Conservation (phyloP, 495 filamentous ascomycete genomes). For the Penicillium ochrochloron region DNA sequence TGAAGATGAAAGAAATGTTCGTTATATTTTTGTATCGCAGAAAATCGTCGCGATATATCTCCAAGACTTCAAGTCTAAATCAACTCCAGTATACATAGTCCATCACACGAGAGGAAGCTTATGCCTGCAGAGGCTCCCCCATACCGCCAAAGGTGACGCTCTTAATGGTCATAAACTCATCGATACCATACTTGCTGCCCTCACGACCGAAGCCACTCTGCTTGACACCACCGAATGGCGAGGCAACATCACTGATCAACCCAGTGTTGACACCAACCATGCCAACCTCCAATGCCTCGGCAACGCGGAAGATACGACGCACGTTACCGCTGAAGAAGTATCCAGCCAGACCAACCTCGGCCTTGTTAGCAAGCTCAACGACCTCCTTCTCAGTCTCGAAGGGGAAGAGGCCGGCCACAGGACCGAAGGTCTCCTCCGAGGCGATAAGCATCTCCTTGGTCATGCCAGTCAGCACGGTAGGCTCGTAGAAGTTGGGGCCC, state of each 20-base stretch:
- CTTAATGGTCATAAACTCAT: constrained; percentile 87
- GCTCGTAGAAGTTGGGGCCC: constrained; percentile 80
- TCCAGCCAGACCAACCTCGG: constrained; percentile 80
- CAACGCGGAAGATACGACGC: constrained; percentile 71
- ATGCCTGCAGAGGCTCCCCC: constrained; percentile 57
- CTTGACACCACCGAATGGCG: constrained; percentile 94
- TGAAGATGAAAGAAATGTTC: neutral
- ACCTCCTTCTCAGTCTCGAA: constrained; percentile 87
- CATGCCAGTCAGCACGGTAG: constrained; percentile 83
- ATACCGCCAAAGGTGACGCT: constrained; percentile 84
- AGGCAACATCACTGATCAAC: constrained; percentile 77
- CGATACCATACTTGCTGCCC: constrained; percentile 88
- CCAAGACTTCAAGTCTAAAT: neutral
- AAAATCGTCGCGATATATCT: neutral
- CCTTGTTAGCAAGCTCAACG: constrained; percentile 73
- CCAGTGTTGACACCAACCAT: constrained; percentile 92
- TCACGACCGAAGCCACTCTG: constrained; percentile 90
- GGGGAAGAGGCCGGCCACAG: constrained; percentile 80
- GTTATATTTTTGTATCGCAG: constrained; percentile 1
- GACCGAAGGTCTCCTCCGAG: constrained; percentile 86
- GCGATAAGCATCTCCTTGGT: constrained; percentile 77
- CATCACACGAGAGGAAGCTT: constrained; percentile 18
- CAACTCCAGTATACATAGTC: neutral
- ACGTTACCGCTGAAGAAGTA: constrained; percentile 86
- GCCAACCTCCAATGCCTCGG: constrained; percentile 84